These are phyloP conservation scores for Penicillium macrosclerotiorum DNA, from an alignment of 495 filamentous ascomycete species.

Conservation along the genomic window DNA sequence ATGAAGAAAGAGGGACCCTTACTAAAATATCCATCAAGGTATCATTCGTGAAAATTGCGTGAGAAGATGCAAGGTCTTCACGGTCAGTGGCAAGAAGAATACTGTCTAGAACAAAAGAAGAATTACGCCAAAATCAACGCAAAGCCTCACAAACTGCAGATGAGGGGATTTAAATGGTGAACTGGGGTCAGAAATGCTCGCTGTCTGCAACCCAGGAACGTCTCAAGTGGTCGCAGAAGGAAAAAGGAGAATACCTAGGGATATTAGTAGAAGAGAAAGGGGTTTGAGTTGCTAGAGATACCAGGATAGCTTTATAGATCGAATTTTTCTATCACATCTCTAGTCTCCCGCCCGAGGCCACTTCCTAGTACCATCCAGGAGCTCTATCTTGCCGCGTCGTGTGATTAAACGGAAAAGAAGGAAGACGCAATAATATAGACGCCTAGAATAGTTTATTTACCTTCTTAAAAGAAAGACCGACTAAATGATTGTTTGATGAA, in stretches of 20 bases:
- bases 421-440: too few species aligned
- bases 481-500: slow-evolving; percentile 2
- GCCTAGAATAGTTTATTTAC: not conserved
- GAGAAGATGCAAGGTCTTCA: slow-evolving; percentile 3
- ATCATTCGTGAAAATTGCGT: slow-evolving; percentile 1
- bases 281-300: too few species aligned
- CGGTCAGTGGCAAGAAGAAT: slow-evolving; percentile 6
- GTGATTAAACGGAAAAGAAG: too few species aligned
- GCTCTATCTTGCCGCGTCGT: not conserved
- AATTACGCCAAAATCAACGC: slow-evolving; percentile 4
- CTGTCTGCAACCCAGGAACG: too few species aligned
- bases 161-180: not conserved
- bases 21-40: slow-evolving; percentile 1
- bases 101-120: slow-evolving; percentile 4
- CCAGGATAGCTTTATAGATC: too few species aligned
- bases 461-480: not conserved
- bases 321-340: too few species aligned
- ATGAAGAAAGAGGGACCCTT: slow-evolving; percentile 1
- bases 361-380: not conserved
- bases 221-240: too few species aligned
- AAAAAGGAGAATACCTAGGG: too few species aligned
- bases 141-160: slow-evolving; percentile 4
- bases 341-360: too few species aligned
- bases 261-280: too few species aligned
- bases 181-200: too few species aligned